Evolutionary conservation across 2,329 filamentous ascomycete genomes (phyloP).

Genomic region (Calonectria multiphialidica): DNA sequence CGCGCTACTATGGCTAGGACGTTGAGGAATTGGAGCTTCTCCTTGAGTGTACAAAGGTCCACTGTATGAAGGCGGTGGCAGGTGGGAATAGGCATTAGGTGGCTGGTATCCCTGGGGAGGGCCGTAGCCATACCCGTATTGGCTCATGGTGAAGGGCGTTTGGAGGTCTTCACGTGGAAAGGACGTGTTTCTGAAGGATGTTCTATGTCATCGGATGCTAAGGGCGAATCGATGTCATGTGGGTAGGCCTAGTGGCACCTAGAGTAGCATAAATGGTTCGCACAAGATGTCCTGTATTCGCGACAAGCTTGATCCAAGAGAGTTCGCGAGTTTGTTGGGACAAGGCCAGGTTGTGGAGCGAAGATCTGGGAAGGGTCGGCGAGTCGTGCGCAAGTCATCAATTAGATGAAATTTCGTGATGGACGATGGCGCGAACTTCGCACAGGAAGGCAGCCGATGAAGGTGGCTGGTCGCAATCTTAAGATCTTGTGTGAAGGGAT

Average conservation of each 20-base stretch:
- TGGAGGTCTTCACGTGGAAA: not conserved
- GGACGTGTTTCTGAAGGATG: not conserved
- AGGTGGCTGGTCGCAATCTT: conserved; percentile 10
- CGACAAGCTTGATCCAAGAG: not conserved
- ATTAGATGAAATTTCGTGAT: not conserved
- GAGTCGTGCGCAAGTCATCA: not conserved
- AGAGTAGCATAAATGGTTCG: not conserved
- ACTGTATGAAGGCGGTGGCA: conserved; percentile 28
- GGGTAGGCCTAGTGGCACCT: not conserved
- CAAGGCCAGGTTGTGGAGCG: not conserved
- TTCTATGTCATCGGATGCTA: not conserved
- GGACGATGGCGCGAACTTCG: not conserved
- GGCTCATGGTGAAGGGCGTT: conserved; percentile 43
- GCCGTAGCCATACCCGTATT: conserved; percentile 44
- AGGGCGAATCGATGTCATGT: not conserved
- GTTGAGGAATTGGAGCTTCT: conserved; percentile 17
- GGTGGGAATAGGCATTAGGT: conserved; percentile 35
- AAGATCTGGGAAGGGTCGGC: not conserved
- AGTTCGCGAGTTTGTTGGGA: not conserved
- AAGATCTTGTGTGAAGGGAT: conserved; percentile 5
- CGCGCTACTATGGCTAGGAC: conserved; percentile 18
- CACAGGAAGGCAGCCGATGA: not conserved
- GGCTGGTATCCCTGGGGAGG: conserved; percentile 37
- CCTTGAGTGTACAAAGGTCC: conserved; percentile 21
- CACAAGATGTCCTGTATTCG: not conserved